Conservation (phyloP, 2,329 filamentous ascomycete species). For the Hyphodiscus sp. region DNA sequence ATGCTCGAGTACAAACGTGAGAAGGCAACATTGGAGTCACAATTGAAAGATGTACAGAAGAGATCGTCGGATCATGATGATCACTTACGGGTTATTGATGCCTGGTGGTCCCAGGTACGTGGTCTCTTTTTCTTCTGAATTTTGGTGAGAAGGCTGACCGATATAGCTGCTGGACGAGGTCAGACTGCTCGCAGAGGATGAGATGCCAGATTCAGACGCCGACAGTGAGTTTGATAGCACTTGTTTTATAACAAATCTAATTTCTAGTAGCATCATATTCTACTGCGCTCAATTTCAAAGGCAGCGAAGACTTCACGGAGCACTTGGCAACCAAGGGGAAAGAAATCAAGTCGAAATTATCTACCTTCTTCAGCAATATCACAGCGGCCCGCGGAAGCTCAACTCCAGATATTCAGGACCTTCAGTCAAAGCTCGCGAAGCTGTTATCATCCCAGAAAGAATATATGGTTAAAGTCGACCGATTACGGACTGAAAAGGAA, state of each 20-base stretch:
- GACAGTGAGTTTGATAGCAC: conserved; percentile 1
- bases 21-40: conserved; percentile 71
- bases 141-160: conserved; percentile 15
- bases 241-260: conserved; percentile 26
- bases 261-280: conserved; percentile 34
- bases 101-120: conserved; percentile 85
- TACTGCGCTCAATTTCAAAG: conserved; percentile 55
- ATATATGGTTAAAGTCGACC: conserved; percentile 68
- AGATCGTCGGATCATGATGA: conserved; percentile 81
- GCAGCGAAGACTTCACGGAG: conserved; percentile 66
- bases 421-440: conserved; percentile 69
- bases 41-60: conserved; percentile 74
- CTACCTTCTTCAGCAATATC: conserved; percentile 57
- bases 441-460: conserved; percentile 79
- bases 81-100: conserved; percentile 82
- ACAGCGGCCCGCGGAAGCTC: conserved; percentile 45
- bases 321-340: conserved; percentile 73
- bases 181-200: conserved; percentile 49
- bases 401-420: conserved; percentile 60
- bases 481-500: conserved; percentile 71
- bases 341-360: conserved; percentile 68
- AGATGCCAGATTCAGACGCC: conserved; percentile 36
- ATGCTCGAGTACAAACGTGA: conserved; percentile 98
- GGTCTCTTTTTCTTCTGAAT: background rate
- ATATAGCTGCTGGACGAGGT: conserved; percentile 57